A percentile compares a stretch with the other conserved stretches of the same genome.
Conservation (phyloP, 371 early-diverging fungal genomes). For the Dichotomocladium elegans region DNA sequence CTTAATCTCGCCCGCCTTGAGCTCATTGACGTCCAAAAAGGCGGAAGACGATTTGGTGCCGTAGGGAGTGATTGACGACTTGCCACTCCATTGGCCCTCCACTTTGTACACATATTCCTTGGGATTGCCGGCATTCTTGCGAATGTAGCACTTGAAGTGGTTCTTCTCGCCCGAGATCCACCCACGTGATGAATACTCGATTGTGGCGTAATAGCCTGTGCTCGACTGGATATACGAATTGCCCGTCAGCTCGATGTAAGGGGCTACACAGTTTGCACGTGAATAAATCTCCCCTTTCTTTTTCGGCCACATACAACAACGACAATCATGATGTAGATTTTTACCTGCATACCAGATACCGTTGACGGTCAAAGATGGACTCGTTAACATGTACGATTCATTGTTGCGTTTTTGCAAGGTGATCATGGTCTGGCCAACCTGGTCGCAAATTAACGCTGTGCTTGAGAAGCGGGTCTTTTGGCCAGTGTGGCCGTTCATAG, state of each 20-base stretch:
- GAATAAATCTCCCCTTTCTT: background rate
- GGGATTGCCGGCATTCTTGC: slow-evolving; percentile 24
- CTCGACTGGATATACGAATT: slow-evolving; percentile 63
- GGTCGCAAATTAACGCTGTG: slow-evolving; percentile 41
- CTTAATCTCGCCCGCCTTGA: slow-evolving; percentile 30
- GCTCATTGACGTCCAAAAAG: slow-evolving; percentile 56
- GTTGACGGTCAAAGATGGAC: slow-evolving; percentile 42
- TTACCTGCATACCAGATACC: slow-evolving; percentile 47
- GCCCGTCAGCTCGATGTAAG: slow-evolving; percentile 73
- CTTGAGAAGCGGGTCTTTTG: slow-evolving; percentile 47
- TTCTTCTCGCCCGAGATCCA: slow-evolving; percentile 79
- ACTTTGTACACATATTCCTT: slow-evolving; percentile 55
- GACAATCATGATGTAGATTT: background rate
- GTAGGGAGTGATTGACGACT: slow-evolving; percentile 49
- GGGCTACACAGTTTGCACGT: slow-evolving; percentile 19
- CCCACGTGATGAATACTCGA: slow-evolving; percentile 72
- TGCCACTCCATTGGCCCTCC: slow-evolving; percentile 65
- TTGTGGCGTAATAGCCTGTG: slow-evolving; percentile 61
- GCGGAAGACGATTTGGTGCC: slow-evolving; percentile 36
- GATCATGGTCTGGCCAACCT: slow-evolving; percentile 37
- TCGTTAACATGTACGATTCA: slow-evolving; percentile 35
- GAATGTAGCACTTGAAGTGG: slow-evolving; percentile 58
- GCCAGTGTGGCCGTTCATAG: slow-evolving; percentile 69
- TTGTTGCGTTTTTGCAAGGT: slow-evolving; percentile 20
- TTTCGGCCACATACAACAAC: background rate